Base-by-base conservation (phyloP, 495 filamentous ascomycete genomes). In the Penicillium manginii region DNA sequence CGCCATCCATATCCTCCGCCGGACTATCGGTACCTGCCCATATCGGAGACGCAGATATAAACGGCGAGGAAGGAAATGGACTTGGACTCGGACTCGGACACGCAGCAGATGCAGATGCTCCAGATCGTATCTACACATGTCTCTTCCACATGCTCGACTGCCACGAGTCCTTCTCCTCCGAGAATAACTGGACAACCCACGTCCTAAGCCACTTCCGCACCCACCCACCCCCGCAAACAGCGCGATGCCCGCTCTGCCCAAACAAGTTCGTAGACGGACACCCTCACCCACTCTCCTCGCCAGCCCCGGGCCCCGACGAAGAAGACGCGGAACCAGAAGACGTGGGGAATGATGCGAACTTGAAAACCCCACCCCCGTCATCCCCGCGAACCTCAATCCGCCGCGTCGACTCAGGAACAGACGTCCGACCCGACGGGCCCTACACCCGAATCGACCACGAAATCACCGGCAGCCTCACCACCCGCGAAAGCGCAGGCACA, bases 101-200 rank as follows among this genome's bases (percentile, higher is more conserved):
- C 11, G 35, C 35, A 37, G 35, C 11, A 12, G 35, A 15, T n/a
- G 35, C 12, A 37, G 35, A 15, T 8, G 19, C 4, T n/a, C 17
- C 40, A 9, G 37, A 19, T 32, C 54, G 29, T 14, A 57, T 59
- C 29, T 78, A 78, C 57, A 57, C 59, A n/a, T 80, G 77, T 54
- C 67, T 80, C 23, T 80, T 80, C 65, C 69, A 78, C 42, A 71
- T 75, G 58, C 66, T 80, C 1, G 70, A 77, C 57, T 80, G 77
- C 57, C 68, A 80, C 21, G 65, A 75, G 40, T 65, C 65, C 19
- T 80, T 78, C 52, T 64, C 71, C 54, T 66, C 72, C 31, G 52
- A 56, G 23, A 64, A 67, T 5, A 54, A 73, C 33, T 80, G 77
- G 77, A 66, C 66, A 26, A 77, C 68, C 4, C 77, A 80, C 55